Percentiles rank a stretch among this genome's conserved stretches.
Evolutionary conservation across 176 grass and related monocot genomes (phyloP).

Genomic region (Triticum timopheevii): DNA sequence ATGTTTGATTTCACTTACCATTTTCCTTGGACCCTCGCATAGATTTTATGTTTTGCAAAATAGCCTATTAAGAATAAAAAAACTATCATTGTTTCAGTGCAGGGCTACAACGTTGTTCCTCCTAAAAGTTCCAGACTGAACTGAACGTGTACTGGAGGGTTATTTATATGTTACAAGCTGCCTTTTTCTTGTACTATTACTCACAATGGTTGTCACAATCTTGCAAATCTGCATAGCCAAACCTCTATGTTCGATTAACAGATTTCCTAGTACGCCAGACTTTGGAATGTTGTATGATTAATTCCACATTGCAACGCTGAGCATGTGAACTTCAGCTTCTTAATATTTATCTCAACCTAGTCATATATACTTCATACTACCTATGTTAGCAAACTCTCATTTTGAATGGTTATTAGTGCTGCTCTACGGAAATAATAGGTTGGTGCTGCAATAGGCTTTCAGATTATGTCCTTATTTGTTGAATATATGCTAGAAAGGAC

Average conservation of each 20-base stretch:
- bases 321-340: neutral
- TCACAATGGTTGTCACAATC: conserved; percentile 20
- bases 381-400: neutral
- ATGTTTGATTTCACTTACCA: neutral
- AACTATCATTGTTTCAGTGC: conserved; percentile 29
- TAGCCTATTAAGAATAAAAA: neutral
- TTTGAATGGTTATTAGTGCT: neutral
- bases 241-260: conserved; percentile 60
- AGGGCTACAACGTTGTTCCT: conserved; percentile 74
- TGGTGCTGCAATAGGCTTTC: neutral
- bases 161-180: conserved; percentile 1
- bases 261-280: conserved; percentile 51
- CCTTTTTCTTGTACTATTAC: neutral
- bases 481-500: neutral
- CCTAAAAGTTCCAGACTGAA: conserved; percentile 90
- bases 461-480: neutral
- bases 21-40: neutral
- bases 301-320: conserved; percentile 66
- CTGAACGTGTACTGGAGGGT: conserved; percentile 89
- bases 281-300: conserved; percentile 78
- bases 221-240: conserved; percentile 58
- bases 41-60: neutral
- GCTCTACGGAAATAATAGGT: too few species aligned
- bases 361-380: neutral
- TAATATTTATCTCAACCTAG: neutral